Conservation (phyloP, 495 filamentous ascomycete genomes). For the Xylaria castorea region DNA sequence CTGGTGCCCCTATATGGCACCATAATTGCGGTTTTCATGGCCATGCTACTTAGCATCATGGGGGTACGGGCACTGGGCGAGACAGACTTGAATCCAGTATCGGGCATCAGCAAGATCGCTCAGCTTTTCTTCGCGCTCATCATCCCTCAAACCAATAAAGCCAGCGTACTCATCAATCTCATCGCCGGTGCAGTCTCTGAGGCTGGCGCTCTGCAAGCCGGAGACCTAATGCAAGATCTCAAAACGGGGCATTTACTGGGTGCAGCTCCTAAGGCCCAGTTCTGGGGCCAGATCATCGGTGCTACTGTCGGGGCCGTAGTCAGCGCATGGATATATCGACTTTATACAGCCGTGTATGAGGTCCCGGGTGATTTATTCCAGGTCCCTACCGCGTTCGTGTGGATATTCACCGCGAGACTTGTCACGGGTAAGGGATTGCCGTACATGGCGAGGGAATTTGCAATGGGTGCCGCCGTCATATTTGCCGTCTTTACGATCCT, state of each 20-base stretch:
- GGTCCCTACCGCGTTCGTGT: constrained; percentile 92
- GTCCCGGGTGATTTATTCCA: constrained; percentile 90
- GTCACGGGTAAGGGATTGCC: constrained; percentile 94
- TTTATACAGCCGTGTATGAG: constrained; percentile 89
- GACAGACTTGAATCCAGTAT: constrained; percentile 96
- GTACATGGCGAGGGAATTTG: constrained; percentile 77
- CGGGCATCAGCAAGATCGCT: constrained; percentile 94
- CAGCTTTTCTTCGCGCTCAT: constrained; percentile 94
- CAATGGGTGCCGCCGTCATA: constrained; percentile 69
- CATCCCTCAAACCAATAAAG: constrained; percentile 71
- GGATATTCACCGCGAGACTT: constrained; percentile 93
- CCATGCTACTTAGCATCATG: constrained; percentile 90
- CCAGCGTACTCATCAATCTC: constrained; percentile 89
- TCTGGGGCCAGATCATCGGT: constrained; percentile 94
- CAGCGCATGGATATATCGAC: constrained; percentile 84
- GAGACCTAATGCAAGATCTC: constrained; percentile 97
- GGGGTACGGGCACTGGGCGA: constrained; percentile 93
- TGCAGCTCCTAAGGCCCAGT: constrained; percentile 91
- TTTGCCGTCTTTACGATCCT: constrained; percentile 74
- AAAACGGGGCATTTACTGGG: constrained; percentile 96
- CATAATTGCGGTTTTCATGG: constrained; percentile 82
- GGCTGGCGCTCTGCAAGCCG: constrained; percentile 91
- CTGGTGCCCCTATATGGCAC: constrained; percentile 75
- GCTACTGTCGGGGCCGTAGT: constrained; percentile 86
- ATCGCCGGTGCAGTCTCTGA: constrained; percentile 89